phyloP scores from a whole-genome alignment of 2,329 filamentous ascomycete species.

The Daldinia sp. region DNA sequence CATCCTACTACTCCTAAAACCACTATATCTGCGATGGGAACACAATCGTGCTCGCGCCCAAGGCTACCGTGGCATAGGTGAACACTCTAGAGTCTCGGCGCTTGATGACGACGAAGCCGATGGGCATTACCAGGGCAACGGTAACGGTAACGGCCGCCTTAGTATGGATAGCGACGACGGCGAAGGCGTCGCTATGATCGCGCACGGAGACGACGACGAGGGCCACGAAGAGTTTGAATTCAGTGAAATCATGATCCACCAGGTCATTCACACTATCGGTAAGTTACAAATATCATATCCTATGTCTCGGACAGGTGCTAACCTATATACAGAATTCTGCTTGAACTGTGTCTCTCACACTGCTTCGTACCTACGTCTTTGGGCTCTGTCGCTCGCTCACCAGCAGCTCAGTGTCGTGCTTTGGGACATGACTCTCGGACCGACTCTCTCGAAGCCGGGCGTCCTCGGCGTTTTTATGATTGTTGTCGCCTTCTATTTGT shows the following conservation, averaged over 20 bases:
- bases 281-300: constrained; percentile 50
- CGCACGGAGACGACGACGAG: constrained; percentile 71
- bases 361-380: constrained; percentile 96
- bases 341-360: constrained; percentile 99
- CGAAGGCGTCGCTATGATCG: constrained; percentile 61
- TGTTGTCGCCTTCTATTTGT: constrained; percentile 83
- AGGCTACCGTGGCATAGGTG: constrained; percentile 93
- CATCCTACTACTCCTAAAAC: constrained; percentile 91
- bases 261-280: constrained; percentile 98
- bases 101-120: constrained; percentile 87
- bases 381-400: constrained; percentile 96
- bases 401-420: constrained; percentile 96
- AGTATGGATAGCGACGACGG: constrained; percentile 73
- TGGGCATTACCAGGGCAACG: constrained; percentile 63
- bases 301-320: constrained; percentile 1
- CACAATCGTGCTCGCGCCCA: constrained; percentile 86
- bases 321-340: constrained; percentile 80
- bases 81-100: constrained; percentile 86
- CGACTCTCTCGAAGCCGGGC: constrained; percentile 73
- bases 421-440: constrained; percentile 93
- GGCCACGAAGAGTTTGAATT: constrained; percentile 98
- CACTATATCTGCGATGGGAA: constrained; percentile 92
- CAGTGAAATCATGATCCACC: constrained; percentile 96
- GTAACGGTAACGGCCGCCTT: constrained; percentile 70
- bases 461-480: constrained; percentile 78